Evolutionary conservation across 805 yeast genomes (phyloP).

Genomic region (Yarrowia divulgata): DNA sequence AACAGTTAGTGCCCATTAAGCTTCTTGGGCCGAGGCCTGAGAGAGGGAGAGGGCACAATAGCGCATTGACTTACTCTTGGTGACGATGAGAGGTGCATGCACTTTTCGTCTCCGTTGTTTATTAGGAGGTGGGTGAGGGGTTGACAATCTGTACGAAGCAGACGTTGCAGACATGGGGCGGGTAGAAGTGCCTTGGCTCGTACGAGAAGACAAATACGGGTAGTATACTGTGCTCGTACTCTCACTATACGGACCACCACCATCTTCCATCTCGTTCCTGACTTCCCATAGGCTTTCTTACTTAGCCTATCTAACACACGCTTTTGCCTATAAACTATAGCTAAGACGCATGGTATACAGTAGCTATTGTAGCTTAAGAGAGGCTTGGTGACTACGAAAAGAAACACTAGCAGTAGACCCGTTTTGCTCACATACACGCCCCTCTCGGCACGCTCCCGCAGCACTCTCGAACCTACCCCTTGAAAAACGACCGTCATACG

Average conservation of each 20-base stretch:
- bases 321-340: slow-evolving; percentile 5
- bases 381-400: background rate
- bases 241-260: too few species aligned
- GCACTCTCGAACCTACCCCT: background rate
- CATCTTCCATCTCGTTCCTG: background rate
- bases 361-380: background rate
- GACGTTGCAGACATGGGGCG: background rate
- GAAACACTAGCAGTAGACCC: background rate
- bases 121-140: too few species aligned
- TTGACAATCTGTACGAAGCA: background rate
- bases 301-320: background rate
- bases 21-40: slow-evolving; percentile 27
- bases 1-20: slow-evolving; percentile 13
- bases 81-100: slow-evolving; percentile 17
- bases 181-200: too few species aligned
- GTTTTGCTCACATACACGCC: slow-evolving; percentile 7
- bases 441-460: background rate
- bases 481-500: background rate
- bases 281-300: background rate
- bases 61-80: slow-evolving; percentile 21
- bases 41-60: background rate
- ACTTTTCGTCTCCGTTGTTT: background rate
- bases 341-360: slow-evolving; percentile 5
- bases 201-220: too few species aligned
- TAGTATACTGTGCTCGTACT: too few species aligned